phyloP scores from a whole-genome alignment of 148 eudicot genomes.

The Diospyros lotus region DNA sequence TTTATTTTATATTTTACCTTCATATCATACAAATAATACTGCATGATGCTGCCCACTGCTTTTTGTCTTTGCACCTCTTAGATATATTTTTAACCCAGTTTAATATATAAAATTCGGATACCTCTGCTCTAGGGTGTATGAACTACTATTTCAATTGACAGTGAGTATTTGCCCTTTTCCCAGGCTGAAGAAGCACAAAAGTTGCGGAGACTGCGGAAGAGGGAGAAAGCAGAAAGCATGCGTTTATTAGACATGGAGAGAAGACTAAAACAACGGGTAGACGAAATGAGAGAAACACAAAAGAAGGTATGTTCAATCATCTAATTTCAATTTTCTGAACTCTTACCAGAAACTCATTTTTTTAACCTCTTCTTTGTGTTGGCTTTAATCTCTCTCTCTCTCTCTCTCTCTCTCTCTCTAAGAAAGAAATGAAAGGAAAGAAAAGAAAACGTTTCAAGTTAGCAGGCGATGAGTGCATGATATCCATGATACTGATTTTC shows the following conservation, averaged over 20 bases:
- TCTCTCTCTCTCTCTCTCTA: neutral
- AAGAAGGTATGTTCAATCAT: constrained; percentile 52
- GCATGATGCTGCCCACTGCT: neutral
- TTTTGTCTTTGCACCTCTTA: neutral
- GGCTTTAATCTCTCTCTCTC: neutral
- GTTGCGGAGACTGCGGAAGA: constrained; percentile 50
- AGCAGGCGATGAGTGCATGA: constrained; percentile 1
- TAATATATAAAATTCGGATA: neutral
- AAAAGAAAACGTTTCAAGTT: neutral
- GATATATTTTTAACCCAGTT: neutral
- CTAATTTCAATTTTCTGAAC: neutral
- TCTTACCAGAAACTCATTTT: neutral
- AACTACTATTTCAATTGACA: neutral
- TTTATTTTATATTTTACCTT: neutral
- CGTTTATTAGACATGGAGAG: constrained; percentile 84
- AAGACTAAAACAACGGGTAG: constrained; percentile 79
- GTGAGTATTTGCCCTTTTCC: neutral
- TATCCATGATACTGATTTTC: neutral
- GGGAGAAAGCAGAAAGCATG: constrained; percentile 65
- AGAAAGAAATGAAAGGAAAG: neutral
- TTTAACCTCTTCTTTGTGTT: neutral
- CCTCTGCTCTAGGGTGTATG: constrained; percentile 1
- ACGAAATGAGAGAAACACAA: constrained; percentile 71
- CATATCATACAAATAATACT: neutral
- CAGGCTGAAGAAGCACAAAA: constrained; percentile 89